Conservation (phyloP, 1,284 basidiomycete species). For the Polyporus tsugae region DNA sequence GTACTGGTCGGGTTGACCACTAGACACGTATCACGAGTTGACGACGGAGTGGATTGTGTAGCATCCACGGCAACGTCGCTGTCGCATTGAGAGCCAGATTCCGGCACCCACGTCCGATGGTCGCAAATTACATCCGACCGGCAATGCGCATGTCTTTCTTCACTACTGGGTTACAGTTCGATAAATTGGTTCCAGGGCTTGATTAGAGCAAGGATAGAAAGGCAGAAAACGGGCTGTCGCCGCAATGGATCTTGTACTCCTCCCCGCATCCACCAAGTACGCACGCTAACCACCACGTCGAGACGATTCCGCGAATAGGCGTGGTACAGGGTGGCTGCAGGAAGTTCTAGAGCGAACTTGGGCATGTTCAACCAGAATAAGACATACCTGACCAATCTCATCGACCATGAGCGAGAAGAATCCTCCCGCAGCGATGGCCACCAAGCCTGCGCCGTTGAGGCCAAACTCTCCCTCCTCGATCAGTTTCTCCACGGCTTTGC, state of each 20-base stretch:
- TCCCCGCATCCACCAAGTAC: not conserved
- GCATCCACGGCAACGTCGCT: not conserved
- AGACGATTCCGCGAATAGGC: not conserved
- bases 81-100: not conserved
- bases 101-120: not conserved
- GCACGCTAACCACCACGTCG: constrained; percentile 2
- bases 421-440: constrained; percentile 80
- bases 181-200: not conserved
- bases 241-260: constrained; percentile 2
- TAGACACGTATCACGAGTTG: not conserved
- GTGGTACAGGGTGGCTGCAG: constrained; percentile 3
- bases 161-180: not conserved
- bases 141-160: not conserved
- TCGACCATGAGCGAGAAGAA: constrained; percentile 88
- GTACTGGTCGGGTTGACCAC: not conserved
- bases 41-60: not conserved
- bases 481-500: constrained; percentile 67
- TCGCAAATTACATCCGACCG: not conserved
- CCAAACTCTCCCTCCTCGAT: constrained; percentile 71
- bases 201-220: not conserved
- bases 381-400: constrained; percentile 81
- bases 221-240: not conserved
- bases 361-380: constrained; percentile 5
- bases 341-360: constrained; percentile 8
- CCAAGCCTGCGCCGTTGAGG: constrained; percentile 73